Percentiles rank a stretch among this genome's conserved stretches.
Conservation (phyloP, 1,284 basidiomycete genomes). For the Thelephora terrestris region DNA sequence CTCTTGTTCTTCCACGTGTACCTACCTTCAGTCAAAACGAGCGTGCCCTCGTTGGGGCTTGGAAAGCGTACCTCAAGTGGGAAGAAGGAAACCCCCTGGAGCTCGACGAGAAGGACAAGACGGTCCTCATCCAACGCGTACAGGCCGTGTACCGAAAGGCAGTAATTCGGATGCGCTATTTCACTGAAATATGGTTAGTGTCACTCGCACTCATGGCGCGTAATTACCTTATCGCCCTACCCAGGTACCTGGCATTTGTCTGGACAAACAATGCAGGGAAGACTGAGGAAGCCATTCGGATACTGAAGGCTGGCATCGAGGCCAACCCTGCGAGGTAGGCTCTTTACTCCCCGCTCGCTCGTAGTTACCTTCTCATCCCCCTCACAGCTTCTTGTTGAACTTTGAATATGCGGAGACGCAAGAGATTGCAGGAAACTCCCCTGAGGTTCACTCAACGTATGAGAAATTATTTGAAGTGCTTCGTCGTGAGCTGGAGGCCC, state of each 20-base stretch:
- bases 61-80: constrained; percentile 93
- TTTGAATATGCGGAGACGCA: constrained; percentile 85
- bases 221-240: background rate
- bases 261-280: constrained; percentile 64
- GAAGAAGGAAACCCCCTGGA: constrained; percentile 93
- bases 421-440: constrained; percentile 56
- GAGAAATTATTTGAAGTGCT: constrained; percentile 66
- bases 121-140: constrained; percentile 59
- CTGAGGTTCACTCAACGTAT: constrained; percentile 60
- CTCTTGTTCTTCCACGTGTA: constrained; percentile 57
- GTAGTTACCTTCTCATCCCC: constrained; percentile 1
- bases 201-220: background rate
- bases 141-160: constrained; percentile 84
- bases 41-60: constrained; percentile 67
- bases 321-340: constrained; percentile 76
- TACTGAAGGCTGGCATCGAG: constrained; percentile 78
- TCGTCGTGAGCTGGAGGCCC: constrained; percentile 60
- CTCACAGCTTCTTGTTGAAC: constrained; percentile 70
- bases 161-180: constrained; percentile 86
- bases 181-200: constrained; percentile 84
- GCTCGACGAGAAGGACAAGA: constrained; percentile 78
- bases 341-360: background rate
- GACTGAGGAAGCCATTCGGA: constrained; percentile 72
- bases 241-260: constrained; percentile 83
- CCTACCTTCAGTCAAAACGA: constrained; percentile 72